Percentiles rank a stretch among this genome's conserved stretches.
Evolutionary conservation across 495 filamentous ascomycete genomes (phyloP).

Genomic region (Monascus purpureus): DNA sequence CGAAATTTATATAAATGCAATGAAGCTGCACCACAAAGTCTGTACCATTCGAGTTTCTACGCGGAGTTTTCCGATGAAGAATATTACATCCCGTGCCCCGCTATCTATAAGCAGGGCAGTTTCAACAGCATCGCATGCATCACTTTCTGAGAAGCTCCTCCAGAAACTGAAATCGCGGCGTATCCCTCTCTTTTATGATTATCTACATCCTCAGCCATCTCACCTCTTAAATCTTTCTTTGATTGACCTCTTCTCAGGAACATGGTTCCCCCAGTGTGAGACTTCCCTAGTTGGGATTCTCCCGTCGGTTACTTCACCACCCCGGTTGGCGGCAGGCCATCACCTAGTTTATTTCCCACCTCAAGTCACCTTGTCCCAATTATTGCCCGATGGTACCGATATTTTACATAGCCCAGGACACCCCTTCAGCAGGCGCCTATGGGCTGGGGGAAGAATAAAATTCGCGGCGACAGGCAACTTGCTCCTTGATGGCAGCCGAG

Average conservation of each 20-base stretch:
- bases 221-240: conserved; percentile 53
- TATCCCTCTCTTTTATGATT: conserved; percentile 46
- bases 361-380: conserved; percentile 35
- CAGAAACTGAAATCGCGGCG: conserved; percentile 30
- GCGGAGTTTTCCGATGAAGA: too few species aligned
- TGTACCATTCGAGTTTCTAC: too few species aligned
- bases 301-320: conserved; percentile 20
- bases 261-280: not conserved
- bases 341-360: conserved; percentile 66
- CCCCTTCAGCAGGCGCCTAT: conserved; percentile 59
- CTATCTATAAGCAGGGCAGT: conserved; percentile 1
- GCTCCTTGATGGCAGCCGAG: conserved; percentile 33
- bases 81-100: conserved; percentile 1
- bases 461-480: conserved; percentile 14
- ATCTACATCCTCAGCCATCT: conserved; percentile 47
- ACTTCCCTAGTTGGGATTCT: conserved; percentile 10
- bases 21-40: too few species aligned
- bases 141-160: conserved; percentile 16
- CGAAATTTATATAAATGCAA: too few species aligned
- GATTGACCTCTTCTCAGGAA: conserved; percentile 36
- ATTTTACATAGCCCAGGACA: conserved; percentile 48
- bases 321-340: conserved; percentile 31
- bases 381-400: conserved; percentile 66
- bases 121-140: conserved; percentile 5
- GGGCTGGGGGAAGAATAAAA: conserved; percentile 52